Base-by-base conservation (phyloP, 2,329 filamentous ascomycete species). In the Nemania bipapillata region DNA sequence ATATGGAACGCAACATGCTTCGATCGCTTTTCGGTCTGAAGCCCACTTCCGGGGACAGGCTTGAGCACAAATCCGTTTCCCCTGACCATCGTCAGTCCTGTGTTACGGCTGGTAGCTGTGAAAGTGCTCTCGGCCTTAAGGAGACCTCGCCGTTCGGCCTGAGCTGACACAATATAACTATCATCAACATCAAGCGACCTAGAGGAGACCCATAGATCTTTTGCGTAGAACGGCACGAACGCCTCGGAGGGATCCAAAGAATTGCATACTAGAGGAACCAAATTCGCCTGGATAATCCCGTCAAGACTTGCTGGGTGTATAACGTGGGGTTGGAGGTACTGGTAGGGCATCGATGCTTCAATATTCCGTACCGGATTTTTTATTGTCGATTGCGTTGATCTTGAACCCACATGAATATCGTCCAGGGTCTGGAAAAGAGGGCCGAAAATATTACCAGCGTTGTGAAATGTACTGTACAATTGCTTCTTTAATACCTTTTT, bases 301-400 rank as follows among this genome's bases (percentile, higher is more conserved):
- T 72, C 71, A 20, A 74, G 58, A 8, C 54, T 64, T 4, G 59
- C 70, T 4, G 72, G 72, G 32, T 74, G 72, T 53, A 73, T 62
- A n/a, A 73, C 45, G 50, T 72, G 68, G 47, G 61, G 52, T 50
- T 73, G 66, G 11, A 69, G 32, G 35, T 69, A 58, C 24, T 67
- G 56, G 50, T 72, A 64, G 26, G 68, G 64, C 68, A 71, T 73
- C 15, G 47, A 52, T 15, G 53, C 59, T 35, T 60, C 52, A 6
- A 70, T 66, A 9, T 26, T 35, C 3, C 32, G 54, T 11, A 68
- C 42, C 30, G 63, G 65, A 11, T 63, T 73, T 24, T 60, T 69
- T 28, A 73, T 63, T 11, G 8, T 65, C 4, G 56, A 60, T 47
- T 50, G 54, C 7, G 66, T 58, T 42, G 30, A 56, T 40, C 30